These are phyloP conservation scores for Speleostelium caveatum DNA, from an alignment of 78 protist species.

Conservation along the genomic window DNA sequence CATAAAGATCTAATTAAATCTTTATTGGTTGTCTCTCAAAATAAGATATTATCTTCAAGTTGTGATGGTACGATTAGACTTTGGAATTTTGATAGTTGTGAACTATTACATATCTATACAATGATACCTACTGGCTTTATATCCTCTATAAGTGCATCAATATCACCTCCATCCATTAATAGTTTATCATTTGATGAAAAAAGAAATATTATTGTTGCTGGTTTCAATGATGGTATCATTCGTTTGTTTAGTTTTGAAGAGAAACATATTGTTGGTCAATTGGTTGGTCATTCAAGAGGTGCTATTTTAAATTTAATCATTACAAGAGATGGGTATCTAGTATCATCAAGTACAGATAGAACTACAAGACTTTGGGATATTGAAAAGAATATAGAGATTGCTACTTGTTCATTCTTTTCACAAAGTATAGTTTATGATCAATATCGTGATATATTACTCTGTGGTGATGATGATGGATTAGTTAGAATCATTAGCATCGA, in stretches of 20 bases:
- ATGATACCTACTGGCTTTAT: not conserved
- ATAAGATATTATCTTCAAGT: constrained; percentile 18
- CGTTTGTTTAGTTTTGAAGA: constrained; percentile 11
- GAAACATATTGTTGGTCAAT: constrained; percentile 2
- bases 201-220: not conserved
- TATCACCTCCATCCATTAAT: not conserved
- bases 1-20: constrained; percentile 6
- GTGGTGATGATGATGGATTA: constrained; percentile 27
- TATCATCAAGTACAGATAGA: constrained; percentile 61
- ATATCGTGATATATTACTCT: constrained; percentile 50
- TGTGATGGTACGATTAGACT: constrained; percentile 54
- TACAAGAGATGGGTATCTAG: constrained; percentile 17
- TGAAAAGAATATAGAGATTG: not conserved
- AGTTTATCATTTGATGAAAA: constrained; percentile 16
- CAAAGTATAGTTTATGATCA: constrained; percentile 44
- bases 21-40: not conserved
- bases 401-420: constrained; percentile 17
- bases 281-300: constrained; percentile 64
- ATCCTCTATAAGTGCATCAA: not conserved
- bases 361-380: constrained; percentile 58
- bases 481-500: constrained; percentile 30
- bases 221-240: constrained; percentile 53
- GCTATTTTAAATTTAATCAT: constrained; percentile 52
- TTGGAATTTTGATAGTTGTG: constrained; percentile 44
- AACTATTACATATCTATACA: constrained; percentile 7